Base-by-base conservation (phyloP, 2,329 filamentous ascomycete genomes). In the Alternaria angustiovoidea region DNA sequence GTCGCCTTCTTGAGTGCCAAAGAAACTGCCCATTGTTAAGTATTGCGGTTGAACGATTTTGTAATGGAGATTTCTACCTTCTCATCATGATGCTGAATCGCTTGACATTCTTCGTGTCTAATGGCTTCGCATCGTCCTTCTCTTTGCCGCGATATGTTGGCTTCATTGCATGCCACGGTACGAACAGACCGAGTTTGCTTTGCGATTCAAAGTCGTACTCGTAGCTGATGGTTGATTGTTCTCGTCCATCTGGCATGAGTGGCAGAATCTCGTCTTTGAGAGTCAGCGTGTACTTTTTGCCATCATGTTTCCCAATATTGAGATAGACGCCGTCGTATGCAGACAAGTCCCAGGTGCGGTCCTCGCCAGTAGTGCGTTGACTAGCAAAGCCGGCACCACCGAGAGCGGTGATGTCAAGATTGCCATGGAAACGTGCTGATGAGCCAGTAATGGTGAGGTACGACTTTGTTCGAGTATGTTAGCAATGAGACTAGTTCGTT, bases 301-400 rank as follows among this genome's bases (percentile, higher is more conserved):
- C 82, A 71, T 92, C 90, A 18, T 83, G 81, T 46, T 81, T 75
- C 7, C 72, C 76, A 6, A 91, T 72, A 39, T 81, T 73, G 5
- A 93, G 66, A 64, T 83, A 76, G 24, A 93, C 78, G 3, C 90
- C 91, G 46, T 87, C 83, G 67, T 88, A 90, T 11, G 68, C 72
- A 1, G 84, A 85, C 7, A 95, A 78, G 69, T 95, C 85, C 85
- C 90, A 91, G 24, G 79, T 79, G 14, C 83, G 78, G 39, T 84
- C 79, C 7, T 88, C 86, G 39, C 78, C 78, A 4, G 82, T 84
- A 5, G 89, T 93, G 47, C 89, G 86, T 75, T 94, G 92, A 5
- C 89, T 92, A 9, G 92, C 92, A 73, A 96, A 95, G 5, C 92
- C 92, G 1, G 92, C 92, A 30, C 91, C 91, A 26, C 91, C 91